These are phyloP conservation scores for Hibiscus trionum DNA, from an alignment of 345 rosid species.

Conservation along the genomic window DNA sequence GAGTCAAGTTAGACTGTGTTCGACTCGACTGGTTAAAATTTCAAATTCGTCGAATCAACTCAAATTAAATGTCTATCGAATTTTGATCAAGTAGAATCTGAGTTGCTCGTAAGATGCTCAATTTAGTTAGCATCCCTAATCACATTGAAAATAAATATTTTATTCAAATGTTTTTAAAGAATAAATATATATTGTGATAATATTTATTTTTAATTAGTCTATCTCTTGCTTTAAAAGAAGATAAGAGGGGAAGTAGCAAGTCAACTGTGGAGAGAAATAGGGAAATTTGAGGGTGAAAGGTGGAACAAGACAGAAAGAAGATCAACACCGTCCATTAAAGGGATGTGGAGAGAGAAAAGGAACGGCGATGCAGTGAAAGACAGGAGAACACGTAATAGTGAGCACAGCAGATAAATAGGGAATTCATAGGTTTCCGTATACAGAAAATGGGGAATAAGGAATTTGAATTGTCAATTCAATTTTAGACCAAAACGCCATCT, in stretches of 20 bases:
- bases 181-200: too few relatives aligned
- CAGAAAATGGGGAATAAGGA: neutral
- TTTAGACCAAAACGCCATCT: neutral
- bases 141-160: too few relatives aligned
- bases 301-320: neutral
- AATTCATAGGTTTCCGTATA: constrained; percentile 5
- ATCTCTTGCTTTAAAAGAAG: neutral
- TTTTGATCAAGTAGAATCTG: too few relatives aligned
- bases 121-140: too few relatives aligned
- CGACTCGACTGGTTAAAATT: too few relatives aligned
- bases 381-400: constrained; percentile 16
- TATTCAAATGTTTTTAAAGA: too few relatives aligned
- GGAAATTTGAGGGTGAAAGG: neutral
- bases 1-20: too few relatives aligned
- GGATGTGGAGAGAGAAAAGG: neutral
- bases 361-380: constrained; percentile 14
- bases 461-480: neutral
- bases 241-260: neutral
- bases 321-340: constrained; percentile 14
- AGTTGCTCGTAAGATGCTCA: too few relatives aligned
- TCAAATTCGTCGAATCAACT: too few relatives aligned
- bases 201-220: neutral
- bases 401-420: neutral
- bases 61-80: too few relatives aligned
- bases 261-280: constrained; percentile 5